Base-by-base conservation (phyloP, 2,329 filamentous ascomycete genomes). In the Colletotrichum lindemuthianum region DNA sequence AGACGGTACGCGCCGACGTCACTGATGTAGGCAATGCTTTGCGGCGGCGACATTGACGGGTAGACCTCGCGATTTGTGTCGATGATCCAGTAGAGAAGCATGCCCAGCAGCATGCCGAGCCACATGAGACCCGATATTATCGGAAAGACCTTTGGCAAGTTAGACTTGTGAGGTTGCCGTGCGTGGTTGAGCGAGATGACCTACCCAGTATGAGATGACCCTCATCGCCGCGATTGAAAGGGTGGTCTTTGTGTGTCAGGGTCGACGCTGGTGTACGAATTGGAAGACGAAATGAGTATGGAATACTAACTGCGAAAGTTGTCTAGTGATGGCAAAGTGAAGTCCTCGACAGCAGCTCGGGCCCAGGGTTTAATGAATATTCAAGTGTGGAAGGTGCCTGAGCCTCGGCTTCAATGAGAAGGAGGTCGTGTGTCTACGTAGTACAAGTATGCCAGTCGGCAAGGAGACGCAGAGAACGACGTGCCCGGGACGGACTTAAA, bases 21-120 rank as follows among this genome's bases (percentile, higher is more conserved):
- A 69, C 87, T 90, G 72, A 92, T 92, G 79, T 90, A 93, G 67
- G 92, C 88, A 47, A 95, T 89, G 33, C 70, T 75, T 73, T 92
- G 89, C 37, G 69, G 67, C 0, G 67, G 50, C 16, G 79, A 75
- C 88, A 93, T 92, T 44, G 86, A 89, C 3, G 79, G 63, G 71
- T 91, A 92, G 67, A 80, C 79, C 2, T 78, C 81, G n/a, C 78
- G 76, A 60, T 90, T 76, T 5, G 77, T 77, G 70, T 86, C 77
- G 43, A 87, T 74, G 66, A 85, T 77, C 92, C 92, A 95, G 76
- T 86, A 83, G n/a, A 91, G 81, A 63, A 93, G 80, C 77, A 93
- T 85, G 59, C 84, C 87, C 33, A 93, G 81, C 13, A 94, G 83
- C 74, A 88, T 92, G 66, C 82, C 83, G 11, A 90, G 81, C 89